Base-by-base conservation (phyloP, 495 filamentous ascomycete species). In the Hyaloscypha finlandica region DNA sequence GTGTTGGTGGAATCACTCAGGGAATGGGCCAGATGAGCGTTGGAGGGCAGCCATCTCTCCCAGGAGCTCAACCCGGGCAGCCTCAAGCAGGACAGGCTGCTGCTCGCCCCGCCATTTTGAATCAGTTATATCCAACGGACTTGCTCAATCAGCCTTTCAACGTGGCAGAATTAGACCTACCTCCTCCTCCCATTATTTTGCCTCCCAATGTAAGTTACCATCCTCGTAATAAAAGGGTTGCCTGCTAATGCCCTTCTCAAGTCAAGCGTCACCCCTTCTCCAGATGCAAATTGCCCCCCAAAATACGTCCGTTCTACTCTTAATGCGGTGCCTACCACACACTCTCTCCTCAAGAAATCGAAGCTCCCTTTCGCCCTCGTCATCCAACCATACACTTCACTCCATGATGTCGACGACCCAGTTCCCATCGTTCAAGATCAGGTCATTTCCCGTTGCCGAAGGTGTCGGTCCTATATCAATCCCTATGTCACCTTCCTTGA, bases 391-490 rank as follows among this genome's bases (percentile, higher is more conserved):
- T 99, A 97, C 72, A 91, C 86, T 31, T 87, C 96, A 19, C 87
- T 99, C 30, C 96, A 97, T 74, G 95, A 99, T 75, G 82, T 88
- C 8, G 95, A 97, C 73, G 96, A 97, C 71, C 85, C 87, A 22
- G 88, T 99, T 8, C 95, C 96, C 8, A 87, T 99, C 55, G 92
- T 97, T 32, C 90, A 94, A 54, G 95, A 99, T 77, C 96, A 97
- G 77, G 93, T 99, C 64, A 99, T 99, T 74, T 94, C 94, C 45
- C 88, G 95, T 73, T 99, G 95, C 80, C 85, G 95, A 76, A 88
- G 95, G 73, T 99, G 95, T 77, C 86, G 94, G 66, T 94, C 94
- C 53, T 98, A 98, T 74, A 98, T 98, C 81, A 97, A 98, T 77
- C 93, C 95, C 25, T 99, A 94, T 65, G 95, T 94, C 54, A 92